A percentile compares a stretch with the other conserved stretches of the same genome.
These are phyloP conservation scores for Aspergillus neoniger DNA, from an alignment of 2,329 filamentous ascomycete genomes.

Conservation along the genomic window DNA sequence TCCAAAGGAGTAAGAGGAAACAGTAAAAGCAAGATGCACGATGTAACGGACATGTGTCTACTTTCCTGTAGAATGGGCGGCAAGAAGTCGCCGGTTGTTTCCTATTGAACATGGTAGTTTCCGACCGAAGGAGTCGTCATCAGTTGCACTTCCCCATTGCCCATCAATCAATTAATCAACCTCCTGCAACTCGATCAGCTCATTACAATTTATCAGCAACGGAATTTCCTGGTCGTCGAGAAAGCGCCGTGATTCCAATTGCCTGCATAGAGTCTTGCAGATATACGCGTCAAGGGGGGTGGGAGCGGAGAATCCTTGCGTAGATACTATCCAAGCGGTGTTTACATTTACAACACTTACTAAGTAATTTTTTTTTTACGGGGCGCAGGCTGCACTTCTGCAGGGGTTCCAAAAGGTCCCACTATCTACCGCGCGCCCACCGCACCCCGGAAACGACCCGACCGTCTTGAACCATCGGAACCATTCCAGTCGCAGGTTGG, in stretches of 20 bases:
- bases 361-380: background rate
- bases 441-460: background rate
- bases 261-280: background rate
- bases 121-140: background rate
- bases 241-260: background rate
- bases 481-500: background rate
- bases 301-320: background rate
- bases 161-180: background rate
- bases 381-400: background rate
- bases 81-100: background rate
- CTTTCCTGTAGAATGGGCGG: background rate
- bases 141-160: background rate
- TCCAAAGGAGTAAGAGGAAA: too few relatives aligned
- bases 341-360: background rate
- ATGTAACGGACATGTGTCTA: background rate
- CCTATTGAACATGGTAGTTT: background rate
- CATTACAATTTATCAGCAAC: background rate
- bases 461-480: slow-evolving; percentile 1
- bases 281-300: slow-evolving; percentile 1
- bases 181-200: background rate
- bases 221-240: background rate
- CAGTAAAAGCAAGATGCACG: background rate
- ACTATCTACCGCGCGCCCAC: background rate
- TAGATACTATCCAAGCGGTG: background rate
- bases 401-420: background rate